Evolutionary conservation across 2,329 filamentous ascomycete species (phyloP).

Genomic region (Pyrenochaeta sp.): DNA sequence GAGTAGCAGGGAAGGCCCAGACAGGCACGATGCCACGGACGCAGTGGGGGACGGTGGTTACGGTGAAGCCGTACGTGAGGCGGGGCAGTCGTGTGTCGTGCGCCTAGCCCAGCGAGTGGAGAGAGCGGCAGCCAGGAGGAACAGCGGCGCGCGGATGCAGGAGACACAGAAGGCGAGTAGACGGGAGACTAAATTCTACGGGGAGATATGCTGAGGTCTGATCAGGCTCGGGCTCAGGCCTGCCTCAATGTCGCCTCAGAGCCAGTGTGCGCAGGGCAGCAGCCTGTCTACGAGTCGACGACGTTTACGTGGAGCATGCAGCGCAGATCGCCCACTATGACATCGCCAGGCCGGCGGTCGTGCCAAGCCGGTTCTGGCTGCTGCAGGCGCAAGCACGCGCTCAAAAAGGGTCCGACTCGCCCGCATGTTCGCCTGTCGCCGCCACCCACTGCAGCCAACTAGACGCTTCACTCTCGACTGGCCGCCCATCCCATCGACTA

Average conservation of each 20-base stretch:
- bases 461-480: not conserved
- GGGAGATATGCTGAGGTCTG: too few relatives aligned
- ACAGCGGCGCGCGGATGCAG: not conserved
- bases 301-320: not conserved
- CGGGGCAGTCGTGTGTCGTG: not conserved
- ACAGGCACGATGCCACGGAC: not conserved
- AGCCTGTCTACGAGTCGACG: not conserved
- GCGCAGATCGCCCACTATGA: constrained; percentile 3
- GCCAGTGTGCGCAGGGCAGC: not conserved
- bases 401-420: not conserved
- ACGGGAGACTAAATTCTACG: too few relatives aligned
- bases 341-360: not conserved
- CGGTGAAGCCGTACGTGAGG: not conserved
- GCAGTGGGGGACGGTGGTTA: not conserved
- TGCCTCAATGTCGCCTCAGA: too few relatives aligned
- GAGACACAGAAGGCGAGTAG: constrained; percentile 1
- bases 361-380: not conserved
- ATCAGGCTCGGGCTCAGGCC: too few relatives aligned
- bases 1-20: constrained; percentile 20
- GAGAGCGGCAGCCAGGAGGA: constrained; percentile 7
- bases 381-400: not conserved
- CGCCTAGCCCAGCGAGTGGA: constrained; percentile 14
- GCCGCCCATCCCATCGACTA: not conserved
- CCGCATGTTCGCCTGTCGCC: not conserved
- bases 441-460: not conserved